phyloP scores from a whole-genome alignment of 495 filamentous ascomycete species.

The Daldinia concentrica region DNA sequence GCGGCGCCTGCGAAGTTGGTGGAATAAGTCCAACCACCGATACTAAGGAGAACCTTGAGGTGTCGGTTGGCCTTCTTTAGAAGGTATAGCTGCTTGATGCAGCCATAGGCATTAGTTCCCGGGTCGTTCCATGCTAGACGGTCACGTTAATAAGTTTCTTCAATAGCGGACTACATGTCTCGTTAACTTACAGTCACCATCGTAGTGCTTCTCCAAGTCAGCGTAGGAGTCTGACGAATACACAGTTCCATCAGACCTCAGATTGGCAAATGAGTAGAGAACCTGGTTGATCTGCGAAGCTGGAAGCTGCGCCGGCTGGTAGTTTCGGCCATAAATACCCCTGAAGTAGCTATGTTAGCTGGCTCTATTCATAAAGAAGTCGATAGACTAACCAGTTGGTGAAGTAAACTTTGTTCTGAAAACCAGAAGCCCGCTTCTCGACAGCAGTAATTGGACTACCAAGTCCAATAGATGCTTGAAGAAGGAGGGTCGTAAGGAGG shows the following conservation, averaged over 20 bases:
- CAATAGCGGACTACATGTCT: background rate
- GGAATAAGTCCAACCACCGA: conserved; percentile 92
- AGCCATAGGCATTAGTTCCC: conserved; percentile 79
- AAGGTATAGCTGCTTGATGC: conserved; percentile 85
- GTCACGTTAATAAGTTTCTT: conserved; percentile 21
- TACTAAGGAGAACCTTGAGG: conserved; percentile 85
- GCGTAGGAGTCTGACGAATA: conserved; percentile 64
- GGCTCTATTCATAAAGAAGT: background rate
- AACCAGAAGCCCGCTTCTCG: conserved; percentile 40
- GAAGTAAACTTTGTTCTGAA: conserved; percentile 58
- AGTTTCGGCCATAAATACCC: conserved; percentile 87
- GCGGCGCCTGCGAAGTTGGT: conserved; percentile 77
- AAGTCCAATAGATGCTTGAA: conserved; percentile 41
- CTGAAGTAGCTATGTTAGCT: conserved; percentile 47
- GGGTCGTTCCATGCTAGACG: conserved; percentile 54
- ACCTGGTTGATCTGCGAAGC: conserved; percentile 84
- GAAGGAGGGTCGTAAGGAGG: conserved; percentile 32
- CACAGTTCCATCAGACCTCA: conserved; percentile 83
- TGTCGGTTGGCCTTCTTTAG: conserved; percentile 85
- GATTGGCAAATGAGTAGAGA: conserved; percentile 89
- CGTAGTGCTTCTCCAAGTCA: conserved; percentile 81
- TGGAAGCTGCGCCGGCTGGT: conserved; percentile 82
- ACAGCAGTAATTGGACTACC: conserved; percentile 35
- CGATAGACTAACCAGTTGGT: conserved; percentile 54
- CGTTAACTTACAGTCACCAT: conserved; percentile 51